Evolutionary conservation across 2,329 filamentous ascomycete species (phyloP), one percentile per base, ranked within the genome.

Genomic region (Phyllosticta citribraziliensis): DNA sequence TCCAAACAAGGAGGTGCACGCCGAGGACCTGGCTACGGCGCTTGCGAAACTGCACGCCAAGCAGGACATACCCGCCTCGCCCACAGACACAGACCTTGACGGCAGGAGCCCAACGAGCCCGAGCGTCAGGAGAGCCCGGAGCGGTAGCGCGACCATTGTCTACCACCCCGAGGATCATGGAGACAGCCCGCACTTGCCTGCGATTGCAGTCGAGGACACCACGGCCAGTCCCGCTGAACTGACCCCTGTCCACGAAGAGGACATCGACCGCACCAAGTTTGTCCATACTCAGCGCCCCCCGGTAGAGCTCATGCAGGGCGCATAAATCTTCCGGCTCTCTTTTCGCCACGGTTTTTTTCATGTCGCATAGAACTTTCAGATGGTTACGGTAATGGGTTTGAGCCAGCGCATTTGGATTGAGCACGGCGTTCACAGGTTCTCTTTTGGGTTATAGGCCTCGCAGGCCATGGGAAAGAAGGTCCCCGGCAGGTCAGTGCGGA

Each of bases 1-100:
- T 11, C 84, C 84, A 5, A 87, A 87, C 72, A 86, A 83, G 71
- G 80, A 85, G 62, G 84, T 85, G 9, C 83, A 86, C 67, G 83
- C 84, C 0, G 79, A 81, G 60, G 84, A 87, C 68, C 74, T 87
- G 51, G 82, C 82, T 0, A 70, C 73, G 2, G 84, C 84, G 17
- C 70, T 87, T 57, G 74, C 79, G 17, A 79, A 76, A 62, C 70
- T 87, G 60, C 78, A 79, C 53, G 77, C 78, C 3, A 55, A 56
- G 22, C 70, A 70, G 4, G 68, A 67, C 53, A 24, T 54, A 5
- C 54, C 57, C 25, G 60, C 66, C 0, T 67, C 65, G 11, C 68
- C 69, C 10, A 65, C 64, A 12, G 58, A 56, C 12, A 53, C 57
- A 20, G 60, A 62, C 17, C 61, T 64, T 6, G 69, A 73, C 1